phyloP scores from a whole-genome alignment of 495 filamentous ascomycete genomes.

The Talaromyces stipitatus region DNA sequence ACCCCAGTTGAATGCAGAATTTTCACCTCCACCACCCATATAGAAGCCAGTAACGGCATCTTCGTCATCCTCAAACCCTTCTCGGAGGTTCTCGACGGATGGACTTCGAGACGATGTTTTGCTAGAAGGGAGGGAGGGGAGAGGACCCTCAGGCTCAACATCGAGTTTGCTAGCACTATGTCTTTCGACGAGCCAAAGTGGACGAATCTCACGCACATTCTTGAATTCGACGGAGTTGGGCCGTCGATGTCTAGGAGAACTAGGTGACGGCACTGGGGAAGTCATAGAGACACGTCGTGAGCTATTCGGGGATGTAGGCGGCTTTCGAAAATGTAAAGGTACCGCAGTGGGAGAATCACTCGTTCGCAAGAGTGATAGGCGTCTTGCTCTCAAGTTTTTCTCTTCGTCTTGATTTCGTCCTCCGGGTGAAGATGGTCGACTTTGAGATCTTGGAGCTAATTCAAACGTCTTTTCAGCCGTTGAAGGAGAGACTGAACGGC shows the following conservation, averaged over 20 bases:
- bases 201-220: conserved; percentile 38
- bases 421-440: conserved; percentile 32
- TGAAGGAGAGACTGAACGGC: conserved; percentile 30
- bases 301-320: conserved; percentile 32
- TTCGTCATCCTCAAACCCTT: conserved; percentile 18
- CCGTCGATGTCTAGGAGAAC: conserved; percentile 28
- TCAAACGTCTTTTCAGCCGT: conserved; percentile 23
- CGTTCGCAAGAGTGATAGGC: conserved; percentile 23
- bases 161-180: conserved; percentile 36
- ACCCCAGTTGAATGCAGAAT: conserved; percentile 1
- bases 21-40: conserved; percentile 5
- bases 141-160: conserved; percentile 23
- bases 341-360: conserved; percentile 31
- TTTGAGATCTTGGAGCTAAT: conserved; percentile 25
- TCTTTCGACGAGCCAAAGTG: conserved; percentile 42
- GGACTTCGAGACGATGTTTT: conserved; percentile 35
- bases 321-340: conserved; percentile 40
- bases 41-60: conserved; percentile 13
- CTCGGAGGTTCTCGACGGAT: conserved; percentile 35
- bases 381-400: conserved; percentile 15
- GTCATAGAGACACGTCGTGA: conserved; percentile 26
- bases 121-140: conserved; percentile 45
- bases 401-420: conserved; percentile 7
- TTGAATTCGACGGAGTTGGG: conserved; percentile 41
- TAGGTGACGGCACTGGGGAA: conserved; percentile 17